A percentile compares a stretch with the other conserved stretches of the same genome.
Conservation (phyloP, 2,329 filamentous ascomycete species). For the Paraphoma sp. region DNA sequence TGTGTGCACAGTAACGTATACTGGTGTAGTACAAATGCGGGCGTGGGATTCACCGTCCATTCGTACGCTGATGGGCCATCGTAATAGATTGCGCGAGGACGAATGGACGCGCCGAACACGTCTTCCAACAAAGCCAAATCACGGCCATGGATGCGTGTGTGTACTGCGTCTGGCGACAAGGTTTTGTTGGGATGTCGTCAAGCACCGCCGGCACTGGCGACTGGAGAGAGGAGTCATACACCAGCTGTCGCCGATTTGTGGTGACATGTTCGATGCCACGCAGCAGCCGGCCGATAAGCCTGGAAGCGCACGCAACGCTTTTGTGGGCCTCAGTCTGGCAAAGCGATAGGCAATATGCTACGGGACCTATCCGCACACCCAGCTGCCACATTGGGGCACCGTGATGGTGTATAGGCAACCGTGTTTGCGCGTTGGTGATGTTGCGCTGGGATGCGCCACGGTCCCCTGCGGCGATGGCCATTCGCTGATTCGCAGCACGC, state of each 20-base stretch:
- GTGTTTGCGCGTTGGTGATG: neutral
- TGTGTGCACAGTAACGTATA: neutral
- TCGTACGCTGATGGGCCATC: no score
- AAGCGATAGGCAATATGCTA: neutral
- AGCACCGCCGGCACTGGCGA: neutral
- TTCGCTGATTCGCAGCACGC: neutral
- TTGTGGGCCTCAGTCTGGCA: neutral
- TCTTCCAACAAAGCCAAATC: no score
- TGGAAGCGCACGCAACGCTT: no score
- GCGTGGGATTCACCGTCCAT: neutral
- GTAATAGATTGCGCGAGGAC: no score
- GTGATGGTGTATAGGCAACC: constrained; percentile 25
- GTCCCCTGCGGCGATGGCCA: neutral
- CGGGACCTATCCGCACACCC: neutral
- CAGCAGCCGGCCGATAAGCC: neutral
- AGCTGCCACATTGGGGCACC: constrained; percentile 15
- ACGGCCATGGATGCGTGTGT: no score
- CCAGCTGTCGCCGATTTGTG: neutral
- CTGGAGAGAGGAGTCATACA: neutral
- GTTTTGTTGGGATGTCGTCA: neutral
- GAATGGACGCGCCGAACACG: neutral
- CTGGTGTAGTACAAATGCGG: neutral
- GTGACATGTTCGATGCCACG: neutral
- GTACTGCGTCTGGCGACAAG: neutral
- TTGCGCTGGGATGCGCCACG: neutral